phyloP scores from a whole-genome alignment of 495 filamentous ascomycete species.

The Platismatia glauca region DNA sequence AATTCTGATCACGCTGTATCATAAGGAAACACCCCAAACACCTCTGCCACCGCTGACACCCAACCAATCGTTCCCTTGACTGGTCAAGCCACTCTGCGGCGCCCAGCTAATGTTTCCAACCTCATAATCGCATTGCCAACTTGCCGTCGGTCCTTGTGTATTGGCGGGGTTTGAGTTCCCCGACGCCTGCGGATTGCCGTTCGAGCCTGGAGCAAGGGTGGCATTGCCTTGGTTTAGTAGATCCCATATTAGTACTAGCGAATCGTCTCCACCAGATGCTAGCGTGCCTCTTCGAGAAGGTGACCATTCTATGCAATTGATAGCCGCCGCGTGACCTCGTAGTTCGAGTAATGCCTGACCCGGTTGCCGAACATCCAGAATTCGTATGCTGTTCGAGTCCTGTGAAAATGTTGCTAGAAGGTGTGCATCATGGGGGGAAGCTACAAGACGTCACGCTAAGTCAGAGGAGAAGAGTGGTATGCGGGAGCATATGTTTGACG shows the following conservation, averaged over 20 bases:
- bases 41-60: constrained; percentile 87
- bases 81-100: constrained; percentile 61
- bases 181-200: constrained; percentile 32
- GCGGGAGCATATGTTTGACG: constrained; percentile 8
- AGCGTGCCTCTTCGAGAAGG: constrained; percentile 77
- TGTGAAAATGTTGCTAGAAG: constrained; percentile 92
- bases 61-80: constrained; percentile 84
- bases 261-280: constrained; percentile 88
- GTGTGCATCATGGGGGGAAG: constrained; percentile 92
- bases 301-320: constrained; percentile 95
- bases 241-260: constrained; percentile 87
- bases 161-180: constrained; percentile 41
- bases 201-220: constrained; percentile 35
- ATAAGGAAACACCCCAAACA: constrained; percentile 78
- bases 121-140: constrained; percentile 94
- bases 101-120: constrained; percentile 93
- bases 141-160: constrained; percentile 61
- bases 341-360: constrained; percentile 91
- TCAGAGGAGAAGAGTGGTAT: background rate
- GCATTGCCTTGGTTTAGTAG: constrained; percentile 56
- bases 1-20: constrained; percentile 17
- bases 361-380: constrained; percentile 93
- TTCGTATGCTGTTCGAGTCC: constrained; percentile 86
- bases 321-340: constrained; percentile 74
- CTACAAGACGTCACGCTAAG: constrained; percentile 31